Evolutionary conservation across 805 yeast genomes (phyloP).

Genomic region (Wickerhamomyces canadensis): DNA sequence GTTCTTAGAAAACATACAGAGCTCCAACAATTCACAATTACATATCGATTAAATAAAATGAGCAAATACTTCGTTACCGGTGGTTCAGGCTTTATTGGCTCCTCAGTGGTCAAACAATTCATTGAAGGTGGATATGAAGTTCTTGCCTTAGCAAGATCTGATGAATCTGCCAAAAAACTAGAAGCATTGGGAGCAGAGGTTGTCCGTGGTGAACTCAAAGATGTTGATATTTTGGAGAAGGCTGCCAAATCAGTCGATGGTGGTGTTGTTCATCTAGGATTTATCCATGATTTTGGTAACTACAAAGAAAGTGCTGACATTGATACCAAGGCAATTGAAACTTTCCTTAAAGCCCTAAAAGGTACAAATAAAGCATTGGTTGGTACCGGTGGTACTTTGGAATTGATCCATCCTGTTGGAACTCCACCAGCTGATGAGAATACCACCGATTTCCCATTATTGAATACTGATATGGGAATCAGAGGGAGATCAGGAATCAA

Average conservation of each 20-base stretch:
- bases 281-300: conserved; percentile 26
- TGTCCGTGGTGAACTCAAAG: conserved; percentile 26
- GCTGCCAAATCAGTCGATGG: conserved; percentile 29
- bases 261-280: conserved; percentile 33
- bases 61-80: conserved; percentile 33
- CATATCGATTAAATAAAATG: no score
- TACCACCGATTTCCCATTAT: conserved; percentile 6
- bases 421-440: background rate
- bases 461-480: background rate
- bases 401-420: conserved; percentile 4
- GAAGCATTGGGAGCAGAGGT: conserved; percentile 20
- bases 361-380: conserved; percentile 26
- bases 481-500: background rate
- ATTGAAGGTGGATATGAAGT: conserved; percentile 24
- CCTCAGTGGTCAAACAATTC: conserved; percentile 19
- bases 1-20: no score
- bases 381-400: conserved; percentile 16
- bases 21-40: no score
- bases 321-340: conserved; percentile 26
- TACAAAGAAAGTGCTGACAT: conserved; percentile 12
- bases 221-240: conserved; percentile 23
- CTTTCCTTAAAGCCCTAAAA: conserved; percentile 15
- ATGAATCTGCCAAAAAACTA: conserved; percentile 25
- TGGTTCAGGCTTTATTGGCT: conserved; percentile 31
- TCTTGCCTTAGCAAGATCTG: conserved; percentile 29